Evolutionary conservation across 345 rosid genomes (phyloP), one percentile per base, ranked within the genome.

Genomic region (Dovyalis caffra): DNA sequence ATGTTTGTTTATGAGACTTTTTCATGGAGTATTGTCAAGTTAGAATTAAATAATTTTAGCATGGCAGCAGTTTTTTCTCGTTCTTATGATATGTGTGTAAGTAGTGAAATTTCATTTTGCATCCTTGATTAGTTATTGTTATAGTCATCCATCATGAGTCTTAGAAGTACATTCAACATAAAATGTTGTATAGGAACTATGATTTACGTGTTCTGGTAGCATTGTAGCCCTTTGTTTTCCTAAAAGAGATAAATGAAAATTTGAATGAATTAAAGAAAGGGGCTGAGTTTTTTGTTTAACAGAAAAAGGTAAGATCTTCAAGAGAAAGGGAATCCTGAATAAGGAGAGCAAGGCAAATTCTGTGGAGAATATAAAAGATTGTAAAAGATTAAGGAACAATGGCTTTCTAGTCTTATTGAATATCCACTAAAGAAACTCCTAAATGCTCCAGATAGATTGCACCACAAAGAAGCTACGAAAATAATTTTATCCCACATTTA

Each of bases 1-100:
- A 87, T 18, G 90, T 73, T 79, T 63, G 79, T 40, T 58, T 33
- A 9, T 38, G 11, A 40, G 33, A 43, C 26, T 10, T n/a, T 26
- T 71, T 45, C 8, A 15, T 72, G 62, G 69, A 73, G 8, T 40
- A 49, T 21, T 29, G 32, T 47, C 63, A 21, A 8, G 26, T 29
- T 64, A 70, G 53, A 7, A 73, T 73, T 74, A 56, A 61, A 4
- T 76, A 23, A 60, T n/a, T 51, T 57, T 5, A 18, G 72, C 35
- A 16, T 53, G 56, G 35, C 69, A 58, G 65, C 74, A 49, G 26
- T 57, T 69, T 78, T 35, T 25, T 10, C 8, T 61, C 37, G 28
- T 38, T 61, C 29, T 56, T 20, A 15, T 26, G 28, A 68, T 45
- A 16, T n/a, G n/a, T n/a, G n/a, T n/a, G n/a, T n/a, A n/a, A n/a